phyloP scores from a whole-genome alignment of 768 basidiomycete species.

The Russula vinacea region DNA sequence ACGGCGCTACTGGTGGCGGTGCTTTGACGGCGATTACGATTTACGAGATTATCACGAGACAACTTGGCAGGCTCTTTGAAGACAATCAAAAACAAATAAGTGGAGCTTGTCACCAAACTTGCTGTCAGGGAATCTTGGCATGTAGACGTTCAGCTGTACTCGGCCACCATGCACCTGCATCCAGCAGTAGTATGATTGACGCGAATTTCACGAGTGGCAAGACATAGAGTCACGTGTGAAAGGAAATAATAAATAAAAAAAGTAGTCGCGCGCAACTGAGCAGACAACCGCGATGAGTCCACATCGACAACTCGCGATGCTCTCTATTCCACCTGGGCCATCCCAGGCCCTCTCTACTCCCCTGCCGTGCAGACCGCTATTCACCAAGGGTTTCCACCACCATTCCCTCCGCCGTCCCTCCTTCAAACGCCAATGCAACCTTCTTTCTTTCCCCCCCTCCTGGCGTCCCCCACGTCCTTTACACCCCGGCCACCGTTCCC shows the following conservation, averaged over 20 bases:
- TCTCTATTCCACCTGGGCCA: slow-evolving; percentile 51
- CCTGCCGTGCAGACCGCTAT: slow-evolving; percentile 61
- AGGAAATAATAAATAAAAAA: neutral
- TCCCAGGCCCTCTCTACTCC: slow-evolving; percentile 54
- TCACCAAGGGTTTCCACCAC: slow-evolving; percentile 56
- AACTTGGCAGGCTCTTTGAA: no score
- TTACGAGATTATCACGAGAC: no score
- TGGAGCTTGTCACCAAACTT: no score
- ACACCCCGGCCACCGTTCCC: slow-evolving; percentile 48
- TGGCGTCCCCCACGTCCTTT: slow-evolving; percentile 51
- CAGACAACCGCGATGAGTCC: slow-evolving; percentile 25
- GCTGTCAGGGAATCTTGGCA: no score
- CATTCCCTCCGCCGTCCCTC: slow-evolving; percentile 44
- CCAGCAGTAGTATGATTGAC: no score
- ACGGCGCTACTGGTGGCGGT: no score
- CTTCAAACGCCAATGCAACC: slow-evolving; percentile 75
- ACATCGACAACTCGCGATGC: slow-evolving; percentile 52
- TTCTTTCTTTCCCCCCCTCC: slow-evolving; percentile 56
- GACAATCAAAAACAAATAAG: no score
- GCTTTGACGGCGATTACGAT: no score
- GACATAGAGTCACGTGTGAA: neutral
- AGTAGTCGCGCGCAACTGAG: neutral
- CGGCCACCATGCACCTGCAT: no score
- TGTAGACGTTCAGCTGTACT: no score
- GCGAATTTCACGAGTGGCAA: no score